These are phyloP conservation scores for Bocquillonia castaneifolia DNA, from an alignment of 441 rosid genomes.

Conservation along the genomic window DNA sequence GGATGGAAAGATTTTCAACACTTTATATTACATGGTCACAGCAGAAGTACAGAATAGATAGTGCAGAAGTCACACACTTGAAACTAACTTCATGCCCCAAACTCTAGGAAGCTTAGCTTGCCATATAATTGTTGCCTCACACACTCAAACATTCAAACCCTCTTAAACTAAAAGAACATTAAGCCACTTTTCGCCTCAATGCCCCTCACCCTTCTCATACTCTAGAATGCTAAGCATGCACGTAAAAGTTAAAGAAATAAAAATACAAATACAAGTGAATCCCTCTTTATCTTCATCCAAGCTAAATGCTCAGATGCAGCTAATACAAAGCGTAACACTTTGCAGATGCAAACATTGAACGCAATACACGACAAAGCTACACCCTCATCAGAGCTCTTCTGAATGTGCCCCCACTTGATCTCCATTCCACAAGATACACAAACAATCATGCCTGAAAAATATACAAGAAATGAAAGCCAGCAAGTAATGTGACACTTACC, in stretches of 20 bases:
- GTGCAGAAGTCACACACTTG: neutral
- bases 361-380: constrained; percentile 15
- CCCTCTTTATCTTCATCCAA: constrained; percentile 6
- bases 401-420: constrained; percentile 3
- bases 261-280: neutral
- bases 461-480: constrained; percentile 43
- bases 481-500: constrained; percentile 44
- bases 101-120: neutral
- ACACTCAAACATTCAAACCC: constrained; percentile 4
- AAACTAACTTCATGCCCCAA: neutral
- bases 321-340: constrained; percentile 1
- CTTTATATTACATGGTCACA: constrained; percentile 21
- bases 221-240: neutral
- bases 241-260: neutral
- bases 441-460: constrained; percentile 37
- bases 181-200: neutral
- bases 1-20: constrained; percentile 3
- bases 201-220: neutral
- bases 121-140: neutral
- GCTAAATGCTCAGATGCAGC: constrained; percentile 8
- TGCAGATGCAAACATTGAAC: constrained; percentile 17
- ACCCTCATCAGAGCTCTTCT: neutral
- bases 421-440: neutral
- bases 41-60: neutral
- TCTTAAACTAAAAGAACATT: neutral